These are phyloP conservation scores for Candida khao-thaluensis DNA, from an alignment of 805 yeast genomes.

Conservation along the genomic window DNA sequence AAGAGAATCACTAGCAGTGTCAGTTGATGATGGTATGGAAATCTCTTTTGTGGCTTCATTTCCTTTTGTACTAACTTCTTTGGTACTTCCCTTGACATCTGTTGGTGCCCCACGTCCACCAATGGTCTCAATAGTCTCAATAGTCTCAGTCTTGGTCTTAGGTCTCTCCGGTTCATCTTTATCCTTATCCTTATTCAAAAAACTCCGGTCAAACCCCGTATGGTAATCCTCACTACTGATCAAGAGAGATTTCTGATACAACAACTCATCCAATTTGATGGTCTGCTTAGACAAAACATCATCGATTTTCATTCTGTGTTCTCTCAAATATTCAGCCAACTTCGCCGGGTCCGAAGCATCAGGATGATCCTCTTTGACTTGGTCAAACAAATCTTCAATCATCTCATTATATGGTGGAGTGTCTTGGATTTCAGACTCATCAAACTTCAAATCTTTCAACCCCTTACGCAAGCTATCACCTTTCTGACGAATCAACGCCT, in stretches of 20 bases:
- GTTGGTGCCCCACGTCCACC: constrained; percentile 9
- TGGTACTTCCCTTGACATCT: neutral
- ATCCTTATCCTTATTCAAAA: constrained; percentile 70
- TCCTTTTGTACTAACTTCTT: neutral
- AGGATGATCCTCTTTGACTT: constrained; percentile 61
- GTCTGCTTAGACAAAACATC: constrained; percentile 62
- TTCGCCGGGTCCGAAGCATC: constrained; percentile 43
- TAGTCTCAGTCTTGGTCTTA: constrained; percentile 20
- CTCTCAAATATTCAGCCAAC: constrained; percentile 40
- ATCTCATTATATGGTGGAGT: constrained; percentile 80
- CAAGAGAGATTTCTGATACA: constrained; percentile 67
- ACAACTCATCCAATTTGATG: constrained; percentile 63
- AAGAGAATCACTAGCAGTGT: constrained; percentile 21
- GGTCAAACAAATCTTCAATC: constrained; percentile 87
- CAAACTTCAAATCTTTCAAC: constrained; percentile 37
- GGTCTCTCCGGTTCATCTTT: constrained; percentile 17
- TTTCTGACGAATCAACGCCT: constrained; percentile 31
- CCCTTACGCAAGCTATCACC: constrained; percentile 48
- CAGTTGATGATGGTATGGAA: neutral
- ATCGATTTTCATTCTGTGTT: constrained; percentile 70
- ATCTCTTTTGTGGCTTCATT: no score
- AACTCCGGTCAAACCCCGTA: constrained; percentile 87
- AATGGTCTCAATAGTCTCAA: constrained; percentile 29
- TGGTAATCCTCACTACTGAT: constrained; percentile 89
- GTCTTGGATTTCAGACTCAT: constrained; percentile 37